phyloP scores from a whole-genome alignment of 108 stramenopile species.

The Schizochytrium sp. region DNA sequence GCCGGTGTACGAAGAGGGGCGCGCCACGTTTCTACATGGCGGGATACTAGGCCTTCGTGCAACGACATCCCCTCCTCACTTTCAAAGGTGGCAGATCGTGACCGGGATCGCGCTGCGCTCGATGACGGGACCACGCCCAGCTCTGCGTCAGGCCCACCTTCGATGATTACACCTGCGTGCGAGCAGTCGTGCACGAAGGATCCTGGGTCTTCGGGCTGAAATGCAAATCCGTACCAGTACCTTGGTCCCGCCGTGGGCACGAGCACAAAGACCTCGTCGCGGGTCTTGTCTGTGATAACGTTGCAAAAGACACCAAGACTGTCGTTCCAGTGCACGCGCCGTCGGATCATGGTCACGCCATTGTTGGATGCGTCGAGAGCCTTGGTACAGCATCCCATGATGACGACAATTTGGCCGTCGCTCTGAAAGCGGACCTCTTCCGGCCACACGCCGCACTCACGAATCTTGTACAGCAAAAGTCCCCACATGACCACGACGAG shows the following conservation, averaged over 20 bases:
- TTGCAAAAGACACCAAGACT: neutral
- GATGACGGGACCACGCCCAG: neutral
- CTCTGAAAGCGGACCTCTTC: neutral
- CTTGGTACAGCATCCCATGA: neutral
- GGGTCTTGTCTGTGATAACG: neutral
- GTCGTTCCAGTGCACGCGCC: neutral
- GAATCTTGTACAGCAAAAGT: neutral
- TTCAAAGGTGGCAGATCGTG: too few relatives aligned
- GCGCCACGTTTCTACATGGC: neutral
- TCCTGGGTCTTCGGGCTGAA: constrained; percentile 3
- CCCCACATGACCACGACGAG: neutral
- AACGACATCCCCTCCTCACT: neutral
- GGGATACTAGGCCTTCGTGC: neutral
- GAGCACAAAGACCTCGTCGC: constrained; percentile 5
- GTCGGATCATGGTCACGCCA: neutral
- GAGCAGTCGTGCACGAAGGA: neutral
- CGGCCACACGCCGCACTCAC: constrained; percentile 16
- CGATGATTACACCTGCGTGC: neutral
- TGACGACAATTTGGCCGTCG: neutral
- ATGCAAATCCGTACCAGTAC: constrained; percentile 4
- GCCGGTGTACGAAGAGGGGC: neutral
- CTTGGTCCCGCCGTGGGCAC: neutral
- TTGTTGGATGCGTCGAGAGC: neutral
- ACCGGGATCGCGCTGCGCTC: too few relatives aligned
- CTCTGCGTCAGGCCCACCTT: neutral